Evolutionary conservation across 495 filamentous ascomycete species (phyloP).

Genomic region (Talaromyces trachyspermus): DNA sequence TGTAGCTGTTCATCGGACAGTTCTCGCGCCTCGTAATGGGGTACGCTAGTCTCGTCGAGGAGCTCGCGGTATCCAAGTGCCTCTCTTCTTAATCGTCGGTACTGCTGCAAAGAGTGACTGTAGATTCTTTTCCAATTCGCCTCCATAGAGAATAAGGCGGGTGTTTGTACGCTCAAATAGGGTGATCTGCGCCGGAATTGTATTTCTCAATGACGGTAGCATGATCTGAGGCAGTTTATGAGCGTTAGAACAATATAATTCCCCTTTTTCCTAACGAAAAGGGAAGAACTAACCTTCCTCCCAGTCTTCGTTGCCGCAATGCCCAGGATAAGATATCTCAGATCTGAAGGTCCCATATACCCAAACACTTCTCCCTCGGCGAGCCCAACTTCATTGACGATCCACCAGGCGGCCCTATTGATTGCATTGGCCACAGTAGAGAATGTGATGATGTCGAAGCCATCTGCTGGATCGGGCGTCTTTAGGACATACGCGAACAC

Average conservation of each 20-base stretch:
- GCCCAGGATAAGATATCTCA: conserved; percentile 17
- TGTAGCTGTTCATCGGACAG: conserved; percentile 1
- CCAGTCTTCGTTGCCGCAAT: conserved; percentile 18
- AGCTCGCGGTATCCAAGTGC: neutral
- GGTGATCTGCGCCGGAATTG: conserved; percentile 1
- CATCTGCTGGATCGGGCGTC: conserved; percentile 3
- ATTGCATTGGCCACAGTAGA: conserved; percentile 38
- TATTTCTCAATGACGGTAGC: conserved; percentile 5
- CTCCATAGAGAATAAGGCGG: neutral
- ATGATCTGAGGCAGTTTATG: too few species aligned
- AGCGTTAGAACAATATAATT: neutral
- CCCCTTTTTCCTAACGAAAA: neutral
- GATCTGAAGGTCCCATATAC: conserved; percentile 19
- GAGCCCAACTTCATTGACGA: conserved; percentile 15
- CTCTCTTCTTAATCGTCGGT: neutral
- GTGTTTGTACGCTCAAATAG: conserved; percentile 3
- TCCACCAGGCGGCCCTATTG: conserved; percentile 39
- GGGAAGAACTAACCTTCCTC: neutral
- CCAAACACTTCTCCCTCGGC: conserved; percentile 11
- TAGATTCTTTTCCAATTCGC: conserved; percentile 2
- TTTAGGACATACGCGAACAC: neutral
- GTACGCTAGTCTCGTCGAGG: neutral
- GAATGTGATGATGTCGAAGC: conserved; percentile 25
- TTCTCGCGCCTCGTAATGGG: conserved; percentile 6
- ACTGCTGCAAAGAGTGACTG: neutral